A percentile compares a stretch with the other conserved stretches of the same genome.
Evolutionary conservation across 2,329 filamentous ascomycete species (phyloP).

Genomic region (Aurifilum marmelostoma): DNA sequence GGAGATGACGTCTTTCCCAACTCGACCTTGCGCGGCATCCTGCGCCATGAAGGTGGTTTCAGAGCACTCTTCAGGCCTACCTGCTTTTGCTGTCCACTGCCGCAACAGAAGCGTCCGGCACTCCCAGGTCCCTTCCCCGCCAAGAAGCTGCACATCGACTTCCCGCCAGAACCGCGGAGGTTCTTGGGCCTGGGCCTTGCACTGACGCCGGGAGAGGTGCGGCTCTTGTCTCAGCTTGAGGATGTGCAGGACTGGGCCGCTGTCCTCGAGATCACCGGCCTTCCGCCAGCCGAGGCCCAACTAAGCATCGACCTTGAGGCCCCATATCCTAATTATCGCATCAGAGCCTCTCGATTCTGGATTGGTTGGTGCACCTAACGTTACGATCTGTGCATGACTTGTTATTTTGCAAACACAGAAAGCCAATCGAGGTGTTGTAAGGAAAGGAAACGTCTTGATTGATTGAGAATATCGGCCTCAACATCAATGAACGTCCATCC

Average conservation of each 20-base stretch:
- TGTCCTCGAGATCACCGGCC: not conserved
- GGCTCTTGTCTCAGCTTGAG: conserved; percentile 3
- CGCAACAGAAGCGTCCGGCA: not conserved
- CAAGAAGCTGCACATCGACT: conserved; percentile 9
- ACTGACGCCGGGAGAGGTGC: not conserved
- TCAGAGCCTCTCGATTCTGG: not conserved
- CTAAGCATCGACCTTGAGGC: not conserved
- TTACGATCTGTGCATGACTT: not conserved
- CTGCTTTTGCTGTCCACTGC: too few relatives aligned
- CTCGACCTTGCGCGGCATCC: not conserved
- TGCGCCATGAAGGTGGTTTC: not conserved
- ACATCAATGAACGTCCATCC: not conserved
- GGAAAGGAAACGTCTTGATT: too few relatives aligned
- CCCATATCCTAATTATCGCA: not conserved
- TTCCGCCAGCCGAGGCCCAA: not conserved
- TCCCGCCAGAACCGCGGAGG: not conserved
- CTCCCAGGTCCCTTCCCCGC: not conserved
- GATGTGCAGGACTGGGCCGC: not conserved
- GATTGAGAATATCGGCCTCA: not conserved
- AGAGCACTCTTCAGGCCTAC: not conserved
- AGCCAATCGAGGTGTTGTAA: not conserved
- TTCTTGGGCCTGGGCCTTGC: not conserved
- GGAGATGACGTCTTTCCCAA: not conserved
- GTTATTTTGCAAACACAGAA: not conserved
- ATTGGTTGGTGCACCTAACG: not conserved